Evolutionary conservation across 805 yeast genomes (phyloP), one percentile per base, ranked within the genome.

Genomic region (Monosporozyma siamensis): DNA sequence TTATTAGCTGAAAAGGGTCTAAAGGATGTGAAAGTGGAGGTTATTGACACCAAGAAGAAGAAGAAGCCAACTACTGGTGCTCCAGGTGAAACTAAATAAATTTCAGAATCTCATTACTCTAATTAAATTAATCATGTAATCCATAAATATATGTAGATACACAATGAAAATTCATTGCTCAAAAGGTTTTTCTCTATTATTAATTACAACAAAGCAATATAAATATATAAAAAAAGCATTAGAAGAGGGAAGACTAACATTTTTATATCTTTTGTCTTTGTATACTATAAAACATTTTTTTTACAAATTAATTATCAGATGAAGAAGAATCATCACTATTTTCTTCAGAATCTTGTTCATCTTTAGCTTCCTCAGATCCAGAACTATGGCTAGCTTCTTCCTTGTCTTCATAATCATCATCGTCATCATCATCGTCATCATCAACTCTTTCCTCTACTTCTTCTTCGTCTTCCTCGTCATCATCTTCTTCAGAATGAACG

Each of bases 1-100:
- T 65, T 87, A 51, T 69, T 89, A 52, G 78, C 80, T 51, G 92
- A 86, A 53, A 82, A 86, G 65, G 95, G 95, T 0, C 66, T 90
- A 50, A 71, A 77, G 39, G 86, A 82, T 47, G 83, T 89, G 48
- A 87, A 87, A 65, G 90, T 89, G n/a, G 96, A 88, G 63, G 83
- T 79, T 53, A 73, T 83, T 15, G 92, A 82, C 51, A 95, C 85
- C 48, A 82, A 82, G 65, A 82, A 80, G 66, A 80, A 80, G 64
- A 80, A 81, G 68, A 81, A 80, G 51, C 44, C 44, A 22, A 41
- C 47, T 10, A 43, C 44, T 10, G 31, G 35, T 14, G 36, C 48
- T 23, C 46, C 44, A 36, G 35, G 35, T 9, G 48, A 39, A 36
- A 31, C 37, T 21, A 41, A 32, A 31, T 22, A 23, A 29, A 4